Base-by-base conservation (phyloP, 805 yeast genomes). In the Komagataella ulmi region DNA sequence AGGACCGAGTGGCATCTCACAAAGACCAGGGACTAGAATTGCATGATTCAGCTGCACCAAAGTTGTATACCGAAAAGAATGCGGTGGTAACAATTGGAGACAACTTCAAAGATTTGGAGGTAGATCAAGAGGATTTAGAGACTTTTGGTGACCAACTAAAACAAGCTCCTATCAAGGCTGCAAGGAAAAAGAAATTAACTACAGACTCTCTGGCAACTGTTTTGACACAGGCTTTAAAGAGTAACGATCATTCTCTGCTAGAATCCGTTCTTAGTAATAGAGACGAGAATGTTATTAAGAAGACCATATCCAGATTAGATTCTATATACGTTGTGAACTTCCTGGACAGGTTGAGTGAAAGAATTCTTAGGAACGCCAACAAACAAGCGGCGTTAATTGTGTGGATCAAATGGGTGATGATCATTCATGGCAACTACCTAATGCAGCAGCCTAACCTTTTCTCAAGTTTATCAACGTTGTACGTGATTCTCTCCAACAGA, bases 141-240 rank as follows among this genome's bases (percentile, higher is more conserved):
- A 49, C 50, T 1, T 47, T 44, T 5, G 47, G 48, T 18, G 54
- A 52, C n/a, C 48, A 46, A 21, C 48, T 45, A 48, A 66, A 56
- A 56, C 56, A 48, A 56, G 54, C 56, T 44, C 55, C 51, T 63
- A 59, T 53, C 53, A 8, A 49, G 50, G 24, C 51, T 51, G 55
- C 60, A 19, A 50, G 64, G 36, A 52, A 57, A 61, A 47, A 65
- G 67, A 54, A 66, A 67, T 47, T 81, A 18, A 76, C 80, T 7
- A 79, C 85, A 4, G 95, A 93, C 50, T 80, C 96, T 1, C 77
- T 90, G 54, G 80, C 96, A 1, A 81, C 85, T 1, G 79, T 93
- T n/a, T 72, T 93, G 47, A 73, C 90, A 12, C 99, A 93, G 69
- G 91, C 99, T 0, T 73, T 93, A 55, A 82, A 80, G 59, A 82